These are phyloP conservation scores for Amanita rubescens DNA, from an alignment of 768 basidiomycete genomes.

Conservation along the genomic window DNA sequence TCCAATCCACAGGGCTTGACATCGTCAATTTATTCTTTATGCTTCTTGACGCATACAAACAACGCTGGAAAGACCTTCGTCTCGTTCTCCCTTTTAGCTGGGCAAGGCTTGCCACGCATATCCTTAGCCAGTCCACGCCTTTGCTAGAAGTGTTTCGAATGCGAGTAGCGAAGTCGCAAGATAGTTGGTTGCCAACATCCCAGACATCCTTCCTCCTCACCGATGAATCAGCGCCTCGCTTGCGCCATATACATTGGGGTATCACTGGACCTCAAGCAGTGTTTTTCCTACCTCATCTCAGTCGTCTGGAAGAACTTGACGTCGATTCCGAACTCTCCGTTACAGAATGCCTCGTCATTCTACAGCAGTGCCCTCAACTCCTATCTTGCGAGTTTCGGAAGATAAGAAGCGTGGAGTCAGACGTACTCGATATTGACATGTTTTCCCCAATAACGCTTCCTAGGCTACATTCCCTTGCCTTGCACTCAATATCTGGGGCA, in stretches of 20 bases:
- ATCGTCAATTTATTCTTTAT: conserved; percentile 9
- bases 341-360: conserved; percentile 5
- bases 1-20: conserved; percentile 12
- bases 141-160: conserved; percentile 12
- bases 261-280: conserved; percentile 2
- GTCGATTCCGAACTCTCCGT: conserved; percentile 9
- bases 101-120: conserved; percentile 1
- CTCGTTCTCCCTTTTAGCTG: conserved; percentile 10
- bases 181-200: background rate
- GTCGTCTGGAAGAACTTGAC: conserved; percentile 6
- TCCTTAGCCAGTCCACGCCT: conserved; percentile 12
- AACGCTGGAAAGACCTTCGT: conserved; percentile 14
- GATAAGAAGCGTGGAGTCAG: background rate
- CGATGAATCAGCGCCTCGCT: conserved; percentile 3
- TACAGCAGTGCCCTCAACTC: conserved; percentile 7
- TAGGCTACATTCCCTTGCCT: background rate
- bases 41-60: conserved; percentile 8
- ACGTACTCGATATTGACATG: background rate
- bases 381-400: conserved; percentile 8
- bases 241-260: background rate
- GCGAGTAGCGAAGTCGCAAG: conserved; percentile 1
- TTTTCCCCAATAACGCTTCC: background rate
- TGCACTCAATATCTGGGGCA: conserved; percentile 1
- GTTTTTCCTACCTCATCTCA: conserved; percentile 1
- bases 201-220: conserved; percentile 2